Base-by-base conservation (phyloP, 805 yeast species). In the Sungouiozyma intestinalis region DNA sequence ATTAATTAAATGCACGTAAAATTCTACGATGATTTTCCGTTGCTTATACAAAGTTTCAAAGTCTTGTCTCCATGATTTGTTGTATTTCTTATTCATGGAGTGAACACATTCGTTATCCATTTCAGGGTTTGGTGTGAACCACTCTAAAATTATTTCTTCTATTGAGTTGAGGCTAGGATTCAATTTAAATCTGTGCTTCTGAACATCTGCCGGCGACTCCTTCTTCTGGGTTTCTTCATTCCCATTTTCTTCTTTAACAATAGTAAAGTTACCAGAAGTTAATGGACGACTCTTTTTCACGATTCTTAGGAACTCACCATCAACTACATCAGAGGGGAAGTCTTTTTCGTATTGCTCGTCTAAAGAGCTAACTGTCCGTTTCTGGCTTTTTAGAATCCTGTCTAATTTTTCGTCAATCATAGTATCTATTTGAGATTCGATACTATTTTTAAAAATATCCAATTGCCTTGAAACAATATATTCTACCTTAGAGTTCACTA, bases 91-190 rank as follows among this genome's bases (percentile, higher is more conserved):
- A 40, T 60, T 60, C 62, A 58, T 57, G 2, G 60, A 51, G 40
- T 58, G 63, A 2, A 60, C 54, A 36, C 62, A 60, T 39, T 60
- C 53, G 32, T 53, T 48, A 11, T 44, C 41, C 50, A 47, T 43
- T 2, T 48, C 40, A 2, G 61, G 57, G 39, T 58, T 58, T 18
- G 64, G 64, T 8, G 62, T 55, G 33, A 58, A 60, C 63, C 63
- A 60, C 46, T 60, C 64, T 16, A 54, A 40, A n/a, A 58, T 47
- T 1, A 60, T 46, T 17, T 45, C 58, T 38, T 58, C 58, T 15
- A 58, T 51, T 13, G 51, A 39, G 33, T 45, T 41, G 14, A 54
- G 42, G 15, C 42, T 33, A 3, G 52, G 41, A 33, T 52, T 45
- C 44, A 59, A 42, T 13, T 39, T 36, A 36, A 58, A 58, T 3